Evolutionary conservation across 1,139 yeast species (phyloP), one percentile per base, ranked within the genome.

Genomic region (Lodderomyces metapsilosis): DNA sequence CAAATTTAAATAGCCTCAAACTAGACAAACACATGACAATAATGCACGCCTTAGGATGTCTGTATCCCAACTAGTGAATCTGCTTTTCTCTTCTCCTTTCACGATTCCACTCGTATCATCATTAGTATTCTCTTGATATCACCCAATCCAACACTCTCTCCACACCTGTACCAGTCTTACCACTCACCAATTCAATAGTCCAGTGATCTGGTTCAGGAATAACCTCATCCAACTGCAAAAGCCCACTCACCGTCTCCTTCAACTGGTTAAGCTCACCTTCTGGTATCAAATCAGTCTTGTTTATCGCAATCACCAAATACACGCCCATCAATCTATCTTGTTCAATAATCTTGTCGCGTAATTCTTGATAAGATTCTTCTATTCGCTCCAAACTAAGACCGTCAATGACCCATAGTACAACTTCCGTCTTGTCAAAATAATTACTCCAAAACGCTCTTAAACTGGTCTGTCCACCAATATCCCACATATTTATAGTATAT

Each of bases 341-440:
- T 54, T 86, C 94, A 23, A 84, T 62, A 5, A 87, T 78, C 42
- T 74, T 78, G 17, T 66, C 68, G 34, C 73, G 66, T 34, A 91
- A 71, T 61, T 89, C 97, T 2, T 49, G 49, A 46, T 74, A 73
- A 47, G 86, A 85, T 59, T 85, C 95, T 13, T 64, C 56, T 24
- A 88, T 64, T 40, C 97, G 64, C 41, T 79, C 82, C 34, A 74
- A 58, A 32, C 81, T 78, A 47, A 78, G 68, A 3, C 81, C 76
- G 61, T 92, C 98, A 9, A 91, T 76, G n/a, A 91, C 96, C 97
- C 98, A 91, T n/a, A 91, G 63, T 20, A 91, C 70, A 11, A 81
- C 78, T 53, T 91, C 92, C 5, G 96, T 86, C 51, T 80, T 80
- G 49, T 89, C 97, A 57, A 86, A 89, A 62, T 89, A 88, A 62